A percentile compares a stretch with the other conserved stretches of the same genome.
Conservation (phyloP, 805 yeast genomes). For the Saccharomycopsis olivae region DNA sequence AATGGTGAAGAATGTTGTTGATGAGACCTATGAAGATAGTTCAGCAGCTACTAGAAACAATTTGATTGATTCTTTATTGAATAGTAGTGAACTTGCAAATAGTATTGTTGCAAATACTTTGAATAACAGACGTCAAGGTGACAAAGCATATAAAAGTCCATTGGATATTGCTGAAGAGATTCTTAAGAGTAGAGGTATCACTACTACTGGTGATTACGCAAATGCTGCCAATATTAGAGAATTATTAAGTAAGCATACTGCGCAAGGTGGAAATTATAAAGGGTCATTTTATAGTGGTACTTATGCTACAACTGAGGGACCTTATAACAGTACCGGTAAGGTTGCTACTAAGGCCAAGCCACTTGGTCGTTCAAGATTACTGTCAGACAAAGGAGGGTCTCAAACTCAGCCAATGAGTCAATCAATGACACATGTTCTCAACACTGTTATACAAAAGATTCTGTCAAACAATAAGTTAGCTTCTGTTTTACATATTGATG, state of each 20-base stretch:
- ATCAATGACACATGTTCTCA: constrained; percentile 5
- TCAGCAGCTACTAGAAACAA: neutral
- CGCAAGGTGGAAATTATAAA: neutral
- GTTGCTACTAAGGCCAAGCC: neutral
- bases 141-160: neutral
- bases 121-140: neutral
- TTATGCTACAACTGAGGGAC: constrained; percentile 1
- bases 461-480: neutral
- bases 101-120: constrained; percentile 2
- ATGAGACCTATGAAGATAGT: constrained; percentile 12
- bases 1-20: constrained; percentile 18
- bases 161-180: constrained; percentile 4
- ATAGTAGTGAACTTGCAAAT: constrained; percentile 1
- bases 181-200: neutral
- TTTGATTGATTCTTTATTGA: neutral
- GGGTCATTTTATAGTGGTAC: constrained; percentile 1
- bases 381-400: neutral
- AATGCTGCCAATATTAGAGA: constrained; percentile 9
- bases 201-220: constrained; percentile 5
- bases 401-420: neutral
- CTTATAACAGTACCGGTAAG: neutral
- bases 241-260: constrained; percentile 6
- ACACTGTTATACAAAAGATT: constrained; percentile 7
- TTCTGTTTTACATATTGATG: constrained; percentile 18
- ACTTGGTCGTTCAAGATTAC: neutral